Percentiles rank a stretch among this genome's conserved stretches.
Evolutionary conservation across 345 rosid species (phyloP).

Genomic region (Cochlearia excelsa): DNA sequence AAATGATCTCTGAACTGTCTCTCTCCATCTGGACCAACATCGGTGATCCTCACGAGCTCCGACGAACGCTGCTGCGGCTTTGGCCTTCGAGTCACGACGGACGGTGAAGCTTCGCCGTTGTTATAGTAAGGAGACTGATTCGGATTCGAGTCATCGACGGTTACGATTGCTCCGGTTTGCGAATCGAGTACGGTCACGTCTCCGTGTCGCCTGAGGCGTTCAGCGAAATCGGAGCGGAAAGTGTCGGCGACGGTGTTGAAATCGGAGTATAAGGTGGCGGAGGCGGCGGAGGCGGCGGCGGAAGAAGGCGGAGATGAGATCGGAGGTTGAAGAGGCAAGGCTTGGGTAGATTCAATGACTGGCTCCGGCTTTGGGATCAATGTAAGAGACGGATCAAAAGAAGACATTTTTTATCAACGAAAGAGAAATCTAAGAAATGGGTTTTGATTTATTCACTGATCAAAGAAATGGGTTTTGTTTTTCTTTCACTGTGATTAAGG

Average conservation of each 20-base stretch:
- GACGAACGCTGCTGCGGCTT: slow-evolving; percentile 43
- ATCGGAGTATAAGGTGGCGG: slow-evolving; percentile 39
- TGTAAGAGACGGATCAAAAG: background rate
- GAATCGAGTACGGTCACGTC: slow-evolving; percentile 45
- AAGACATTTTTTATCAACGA: slow-evolving; percentile 2
- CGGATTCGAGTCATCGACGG: slow-evolving; percentile 30
- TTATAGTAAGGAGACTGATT: background rate
- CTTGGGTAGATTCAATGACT: background rate
- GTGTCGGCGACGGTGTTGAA: slow-evolving; percentile 52
- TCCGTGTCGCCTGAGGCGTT: slow-evolving; percentile 39
- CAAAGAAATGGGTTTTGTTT: slow-evolving; percentile 1
- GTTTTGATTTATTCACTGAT: background rate
- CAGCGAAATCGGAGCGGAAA: slow-evolving; percentile 55
- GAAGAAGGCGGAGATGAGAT: background rate
- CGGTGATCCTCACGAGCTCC: slow-evolving; percentile 76
- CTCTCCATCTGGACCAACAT: slow-evolving; percentile 53
- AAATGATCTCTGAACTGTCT: slow-evolving; percentile 56
- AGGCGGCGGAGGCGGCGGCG: too few species aligned
- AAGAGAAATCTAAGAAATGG: background rate
- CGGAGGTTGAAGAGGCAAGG: background rate
- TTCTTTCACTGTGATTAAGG: background rate
- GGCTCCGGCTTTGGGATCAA: slow-evolving; percentile 17
- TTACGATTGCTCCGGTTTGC: slow-evolving; percentile 55
- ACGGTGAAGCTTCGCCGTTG: slow-evolving; percentile 3
- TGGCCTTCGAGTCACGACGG: slow-evolving; percentile 33